A percentile compares a stretch with the other conserved stretches of the same genome.
phyloP scores from a whole-genome alignment of 2,329 filamentous ascomycete species.

The Monosporascus sp. region DNA sequence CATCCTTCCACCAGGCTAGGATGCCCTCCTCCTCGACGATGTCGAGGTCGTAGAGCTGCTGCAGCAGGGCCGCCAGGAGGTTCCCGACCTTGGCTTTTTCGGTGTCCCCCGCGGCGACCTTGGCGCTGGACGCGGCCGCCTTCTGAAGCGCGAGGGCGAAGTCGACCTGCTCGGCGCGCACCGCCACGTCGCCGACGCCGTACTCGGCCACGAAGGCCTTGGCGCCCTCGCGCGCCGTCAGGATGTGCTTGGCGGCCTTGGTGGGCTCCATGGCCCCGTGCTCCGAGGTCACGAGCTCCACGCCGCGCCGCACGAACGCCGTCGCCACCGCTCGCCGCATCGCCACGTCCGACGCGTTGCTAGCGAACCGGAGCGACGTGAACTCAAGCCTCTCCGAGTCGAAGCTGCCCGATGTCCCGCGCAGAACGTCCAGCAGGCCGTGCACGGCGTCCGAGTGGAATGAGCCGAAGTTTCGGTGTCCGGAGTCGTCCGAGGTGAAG shows the following conservation, averaged over 20 bases:
- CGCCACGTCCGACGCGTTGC: slow-evolving; percentile 83
- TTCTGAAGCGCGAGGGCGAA: slow-evolving; percentile 78
- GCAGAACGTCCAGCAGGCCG: slow-evolving; percentile 81
- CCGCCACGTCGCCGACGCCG: slow-evolving; percentile 58
- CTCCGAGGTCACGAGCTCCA: slow-evolving; percentile 55
- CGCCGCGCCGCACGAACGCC: slow-evolving; percentile 77
- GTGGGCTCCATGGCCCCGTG: slow-evolving; percentile 50
- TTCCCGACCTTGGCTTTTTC: slow-evolving; percentile 44
- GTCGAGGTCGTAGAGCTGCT: slow-evolving; percentile 80
- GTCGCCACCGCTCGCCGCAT: slow-evolving; percentile 81
- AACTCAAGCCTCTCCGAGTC: slow-evolving; percentile 82
- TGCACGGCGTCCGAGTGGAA: slow-evolving; percentile 87
- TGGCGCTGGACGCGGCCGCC: slow-evolving; percentile 62
- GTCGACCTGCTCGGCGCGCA: slow-evolving; percentile 70
- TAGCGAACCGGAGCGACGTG: slow-evolving; percentile 84
- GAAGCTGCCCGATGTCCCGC: slow-evolving; percentile 70
- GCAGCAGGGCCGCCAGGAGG: slow-evolving; percentile 72
- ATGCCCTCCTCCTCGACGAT: slow-evolving; percentile 86
- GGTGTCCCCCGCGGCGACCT: slow-evolving; percentile 37
- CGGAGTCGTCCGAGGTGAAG: slow-evolving; percentile 68
- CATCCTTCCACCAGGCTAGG: slow-evolving; percentile 80
- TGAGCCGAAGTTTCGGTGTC: slow-evolving; percentile 46
- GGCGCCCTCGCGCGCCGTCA: slow-evolving; percentile 49
- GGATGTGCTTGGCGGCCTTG: slow-evolving; percentile 59
- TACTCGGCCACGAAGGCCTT: slow-evolving; percentile 53